Base-by-base conservation (phyloP, 2,329 filamentous ascomycete genomes). In the Fusarium metavorans region DNA sequence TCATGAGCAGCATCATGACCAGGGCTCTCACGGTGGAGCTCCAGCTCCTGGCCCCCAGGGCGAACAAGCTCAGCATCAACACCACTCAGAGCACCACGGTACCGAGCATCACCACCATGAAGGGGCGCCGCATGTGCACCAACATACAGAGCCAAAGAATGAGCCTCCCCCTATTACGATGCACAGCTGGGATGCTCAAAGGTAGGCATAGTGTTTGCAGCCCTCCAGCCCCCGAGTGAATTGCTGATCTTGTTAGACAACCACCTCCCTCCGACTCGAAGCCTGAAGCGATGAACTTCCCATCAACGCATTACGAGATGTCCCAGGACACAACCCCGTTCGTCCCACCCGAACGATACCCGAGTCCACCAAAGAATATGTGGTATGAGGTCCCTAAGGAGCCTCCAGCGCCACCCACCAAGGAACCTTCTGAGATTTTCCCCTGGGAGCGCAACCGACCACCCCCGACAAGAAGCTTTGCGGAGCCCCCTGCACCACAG, bases 241-340 rank as follows among this genome's bases (percentile, higher is more conserved):
- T 57, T 13, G 18, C 72, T 77, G 50, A 78, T 67, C 56, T 66
- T 59, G 6, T 39, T 75, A 94, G 92, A 80, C 89, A 92, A 77
- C 84, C 91, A 52, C 91, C 91, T 67, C 91, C 91, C 13, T 66
- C 82, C 48, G 83, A 93, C 79, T 94, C 95, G 6, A 93, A 88
- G 80, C 95, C 95, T 10, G 97, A 98, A 87, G 96, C 95, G 8
- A 86, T 90, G 71, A 94, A 97, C 81, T 93, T 98, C 79, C 94
- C 95, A 18, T 88, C 88, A 56, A 90, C 91, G 66, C 91, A 91
- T 65, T 98, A 98, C 83, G 88, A 90, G 66, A 98, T 98, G 92
- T 97, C 93, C 66, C 89, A 89, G 66, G 93, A 95, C 81, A 87
- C 88, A 20, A 83, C 91, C 37, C 91, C 94, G 11, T 98, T 97